Evolutionary conservation across 495 filamentous ascomycete species (phyloP), one percentile per base, ranked within the genome.

Genomic region (Amphirosellinia nigrospora): DNA sequence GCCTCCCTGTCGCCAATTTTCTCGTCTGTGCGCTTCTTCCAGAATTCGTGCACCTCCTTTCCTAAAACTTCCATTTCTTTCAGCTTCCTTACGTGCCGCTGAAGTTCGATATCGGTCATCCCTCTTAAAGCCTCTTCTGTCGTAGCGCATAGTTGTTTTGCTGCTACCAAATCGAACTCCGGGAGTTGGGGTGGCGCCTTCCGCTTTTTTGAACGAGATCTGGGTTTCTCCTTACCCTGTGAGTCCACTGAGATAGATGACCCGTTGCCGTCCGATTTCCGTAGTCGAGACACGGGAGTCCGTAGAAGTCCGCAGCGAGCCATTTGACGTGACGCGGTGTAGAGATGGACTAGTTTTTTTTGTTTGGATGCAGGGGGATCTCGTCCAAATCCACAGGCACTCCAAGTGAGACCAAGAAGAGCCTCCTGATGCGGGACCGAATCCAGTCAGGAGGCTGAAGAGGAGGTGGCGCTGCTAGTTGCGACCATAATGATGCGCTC

Each of bases 401-500:
- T 19, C 96, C 96, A 4, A 99, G 87, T 13, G 93, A 97, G 46
- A 99, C 96, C 41, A 99, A 89, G 80, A 99, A 99, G 46, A 98
- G 88, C 11, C 96, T 92, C 64, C 96, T 92, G 75, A 98, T 98
- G 62, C 95, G 94, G 59, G 93, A 97, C 67, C 96, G 93, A 70
- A 97, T 94, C 96, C 96, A 99, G 80, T 99, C 95, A 0, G 96
- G 95, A 1, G 96, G 96, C 77, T 97, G 94, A 34, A 98, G 88
- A 3, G 96, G 94, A 0, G 96, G 96, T 26, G 96, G 95, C 2
- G 95, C 94, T 21, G 96, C 92, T 38, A 99, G 90, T 81, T 99
- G 96, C 36, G 94, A 93, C 96, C 96, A 99, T 45, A 99, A 87
- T 5, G 96, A 97, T 71, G 91, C 88, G 72, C 92, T 95, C 63